Conservation (phyloP, 352 stramenopile species). For the Globisporangium takayamanum region DNA sequence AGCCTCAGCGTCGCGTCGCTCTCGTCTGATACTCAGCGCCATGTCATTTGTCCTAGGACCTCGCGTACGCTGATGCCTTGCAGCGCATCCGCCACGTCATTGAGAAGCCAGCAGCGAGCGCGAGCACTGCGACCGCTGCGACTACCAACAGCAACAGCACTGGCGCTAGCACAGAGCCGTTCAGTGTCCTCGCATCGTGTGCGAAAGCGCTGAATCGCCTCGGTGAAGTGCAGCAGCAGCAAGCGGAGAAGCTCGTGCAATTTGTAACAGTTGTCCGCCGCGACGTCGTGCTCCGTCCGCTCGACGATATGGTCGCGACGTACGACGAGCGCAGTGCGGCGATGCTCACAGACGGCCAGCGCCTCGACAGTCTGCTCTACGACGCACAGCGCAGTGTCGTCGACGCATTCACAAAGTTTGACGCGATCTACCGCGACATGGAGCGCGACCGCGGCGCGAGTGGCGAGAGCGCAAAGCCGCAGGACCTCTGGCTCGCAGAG, state of each 20-base stretch:
- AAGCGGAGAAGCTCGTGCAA: slow-evolving; percentile 71
- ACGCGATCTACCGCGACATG: slow-evolving; percentile 55
- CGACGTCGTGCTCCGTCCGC: slow-evolving; percentile 54
- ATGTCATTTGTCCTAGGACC: slow-evolving; percentile 24
- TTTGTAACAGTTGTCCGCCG: slow-evolving; percentile 66
- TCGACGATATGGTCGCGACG: slow-evolving; percentile 67
- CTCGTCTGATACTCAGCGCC: too few species aligned
- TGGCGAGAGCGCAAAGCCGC: slow-evolving; percentile 14
- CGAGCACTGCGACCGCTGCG: neutral
- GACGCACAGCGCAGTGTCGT: slow-evolving; percentile 52
- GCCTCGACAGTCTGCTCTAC: slow-evolving; percentile 44
- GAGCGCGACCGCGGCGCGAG: slow-evolving; percentile 23
- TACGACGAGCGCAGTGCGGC: slow-evolving; percentile 47
- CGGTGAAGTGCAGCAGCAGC: slow-evolving; percentile 68
- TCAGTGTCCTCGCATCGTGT: slow-evolving; percentile 34
- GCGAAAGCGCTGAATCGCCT: slow-evolving; percentile 53
- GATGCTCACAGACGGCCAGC: slow-evolving; percentile 53
- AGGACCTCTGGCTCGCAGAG: slow-evolving; percentile 69
- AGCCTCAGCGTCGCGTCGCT: too few species aligned
- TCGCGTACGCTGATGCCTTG: slow-evolving; percentile 70
- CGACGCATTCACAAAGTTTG: slow-evolving; percentile 50
- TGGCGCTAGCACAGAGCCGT: neutral
- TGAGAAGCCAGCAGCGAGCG: slow-evolving; percentile 22
- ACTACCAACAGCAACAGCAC: neutral
- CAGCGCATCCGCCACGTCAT: slow-evolving; percentile 50